Percentiles rank a stretch among this genome's conserved stretches.
phyloP scores from a whole-genome alignment of 2,329 filamentous ascomycete genomes.

The Fusarium protoensiforme region DNA sequence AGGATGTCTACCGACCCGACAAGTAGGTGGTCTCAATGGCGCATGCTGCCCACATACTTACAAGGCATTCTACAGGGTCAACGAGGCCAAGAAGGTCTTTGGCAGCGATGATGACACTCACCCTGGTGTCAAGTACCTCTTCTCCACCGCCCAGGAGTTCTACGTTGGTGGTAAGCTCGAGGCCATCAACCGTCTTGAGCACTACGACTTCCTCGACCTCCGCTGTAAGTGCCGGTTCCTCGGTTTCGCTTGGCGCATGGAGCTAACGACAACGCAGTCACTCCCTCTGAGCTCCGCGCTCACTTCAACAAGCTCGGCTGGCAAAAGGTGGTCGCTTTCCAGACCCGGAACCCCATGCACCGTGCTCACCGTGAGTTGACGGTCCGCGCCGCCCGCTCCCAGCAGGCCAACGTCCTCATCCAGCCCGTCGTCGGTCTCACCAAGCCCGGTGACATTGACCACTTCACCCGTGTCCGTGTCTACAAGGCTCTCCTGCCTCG shows the following conservation, averaged over 20 bases:
- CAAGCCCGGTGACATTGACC: constrained; percentile 99
- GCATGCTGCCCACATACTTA: constrained; percentile 26
- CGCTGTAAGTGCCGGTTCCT: constrained; percentile 72
- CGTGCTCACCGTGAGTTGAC: constrained; percentile 97
- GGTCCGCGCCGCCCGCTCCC: constrained; percentile 92
- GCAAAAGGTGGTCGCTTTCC: constrained; percentile 97
- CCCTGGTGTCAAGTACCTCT: constrained; percentile 92
- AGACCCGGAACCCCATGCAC: constrained; percentile 99
- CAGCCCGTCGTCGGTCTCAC: constrained; percentile 98
- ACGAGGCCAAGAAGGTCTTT: constrained; percentile 94
- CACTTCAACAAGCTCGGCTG: constrained; percentile 99
- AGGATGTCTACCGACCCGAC: constrained; percentile 95
- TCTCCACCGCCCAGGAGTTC: constrained; percentile 82
- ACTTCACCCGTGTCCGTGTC: constrained; percentile 98
- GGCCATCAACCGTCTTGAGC: constrained; percentile 92
- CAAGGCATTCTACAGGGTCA: constrained; percentile 64
- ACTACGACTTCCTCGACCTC: constrained; percentile 98
- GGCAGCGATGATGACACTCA: constrained; percentile 90
- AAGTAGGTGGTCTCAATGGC: constrained; percentile 71
- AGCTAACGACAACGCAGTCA: constrained; percentile 65
- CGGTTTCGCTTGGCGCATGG: background rate
- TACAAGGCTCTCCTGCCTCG: constrained; percentile 97
- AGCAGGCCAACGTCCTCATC: constrained; percentile 98
- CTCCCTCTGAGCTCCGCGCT: constrained; percentile 90
- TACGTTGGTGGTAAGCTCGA: constrained; percentile 97